phyloP scores from a whole-genome alignment of 768 basidiomycete species.

The Suillus subaureus region DNA sequence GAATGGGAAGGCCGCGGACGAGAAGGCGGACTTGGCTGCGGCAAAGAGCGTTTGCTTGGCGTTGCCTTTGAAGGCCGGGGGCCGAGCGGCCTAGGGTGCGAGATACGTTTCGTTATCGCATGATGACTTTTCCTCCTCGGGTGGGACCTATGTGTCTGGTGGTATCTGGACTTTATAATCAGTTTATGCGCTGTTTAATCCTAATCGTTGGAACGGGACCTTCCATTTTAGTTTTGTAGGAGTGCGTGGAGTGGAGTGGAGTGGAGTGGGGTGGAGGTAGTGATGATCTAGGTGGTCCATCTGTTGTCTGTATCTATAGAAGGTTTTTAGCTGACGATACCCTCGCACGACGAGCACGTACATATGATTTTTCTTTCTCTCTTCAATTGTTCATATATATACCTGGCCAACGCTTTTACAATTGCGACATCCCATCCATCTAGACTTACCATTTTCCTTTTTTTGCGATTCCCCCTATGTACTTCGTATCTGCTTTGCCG shows the following conservation, averaged over 20 bases:
- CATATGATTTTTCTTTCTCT: constrained; percentile 1
- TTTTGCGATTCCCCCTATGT: constrained; percentile 18
- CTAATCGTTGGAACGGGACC: constrained; percentile 23
- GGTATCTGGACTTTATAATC: constrained; percentile 29
- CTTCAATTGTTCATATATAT: constrained; percentile 6
- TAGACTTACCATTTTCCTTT: constrained; percentile 29
- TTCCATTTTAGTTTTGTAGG: not conserved
- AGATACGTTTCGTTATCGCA: constrained; percentile 38
- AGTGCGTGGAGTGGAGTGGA: not conserved
- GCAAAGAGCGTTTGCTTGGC: constrained; percentile 58
- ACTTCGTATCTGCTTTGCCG: constrained; percentile 1
- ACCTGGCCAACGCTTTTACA: constrained; percentile 10
- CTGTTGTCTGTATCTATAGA: constrained; percentile 15
- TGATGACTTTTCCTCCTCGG: constrained; percentile 15
- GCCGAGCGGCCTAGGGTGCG: constrained; percentile 49
- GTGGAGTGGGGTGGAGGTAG: not conserved
- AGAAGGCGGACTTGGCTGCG: constrained; percentile 54
- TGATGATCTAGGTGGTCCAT: constrained; percentile 2
- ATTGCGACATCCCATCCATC: constrained; percentile 13
- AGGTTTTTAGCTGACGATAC: constrained; percentile 10
- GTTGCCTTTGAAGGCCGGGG: constrained; percentile 67
- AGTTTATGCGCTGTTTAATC: constrained; percentile 34
- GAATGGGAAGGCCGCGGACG: constrained; percentile 50
- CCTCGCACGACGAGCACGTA: constrained; percentile 4
- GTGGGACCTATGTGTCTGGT: constrained; percentile 12